These are phyloP conservation scores for Metarhizium anisopliae DNA, from an alignment of 2,329 filamentous ascomycete genomes.

Conservation along the genomic window DNA sequence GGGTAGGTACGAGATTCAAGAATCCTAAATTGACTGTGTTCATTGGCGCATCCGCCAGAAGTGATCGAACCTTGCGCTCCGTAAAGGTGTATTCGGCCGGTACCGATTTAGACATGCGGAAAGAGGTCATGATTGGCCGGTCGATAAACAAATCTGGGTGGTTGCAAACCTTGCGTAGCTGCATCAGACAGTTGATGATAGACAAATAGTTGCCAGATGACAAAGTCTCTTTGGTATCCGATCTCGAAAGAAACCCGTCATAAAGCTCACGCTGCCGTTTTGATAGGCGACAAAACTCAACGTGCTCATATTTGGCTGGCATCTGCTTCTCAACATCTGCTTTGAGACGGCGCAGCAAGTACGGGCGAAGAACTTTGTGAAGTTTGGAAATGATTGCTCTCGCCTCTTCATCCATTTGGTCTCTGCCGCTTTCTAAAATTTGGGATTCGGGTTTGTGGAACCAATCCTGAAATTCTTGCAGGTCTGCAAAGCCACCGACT, in stretches of 20 bases:
- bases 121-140: constrained; percentile 91
- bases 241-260: constrained; percentile 87
- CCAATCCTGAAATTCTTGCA: constrained; percentile 95
- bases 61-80: constrained; percentile 57
- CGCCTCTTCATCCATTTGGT: constrained; percentile 90
- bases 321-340: constrained; percentile 98
- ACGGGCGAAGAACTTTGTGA: constrained; percentile 87
- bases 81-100: constrained; percentile 64
- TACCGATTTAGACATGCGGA: constrained; percentile 78
- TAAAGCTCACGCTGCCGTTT: constrained; percentile 94
- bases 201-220: constrained; percentile 92
- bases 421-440: constrained; percentile 87
- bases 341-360: constrained; percentile 83
- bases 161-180: constrained; percentile 94
- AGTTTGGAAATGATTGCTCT: constrained; percentile 86
- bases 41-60: constrained; percentile 56
- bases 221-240: constrained; percentile 80
- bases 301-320: constrained; percentile 95
- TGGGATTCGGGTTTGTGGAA: constrained; percentile 93
- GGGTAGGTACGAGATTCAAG: constrained; percentile 68
- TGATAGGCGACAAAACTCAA: constrained; percentile 89
- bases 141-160: constrained; percentile 96
- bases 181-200: constrained; percentile 98
- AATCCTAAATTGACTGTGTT: constrained; percentile 63
- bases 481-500: constrained; percentile 80